Evolutionary conservation across 2,329 filamentous ascomycete genomes (phyloP), one percentile per base, ranked within the genome.

Genomic region (Gremmenia infestans): DNA sequence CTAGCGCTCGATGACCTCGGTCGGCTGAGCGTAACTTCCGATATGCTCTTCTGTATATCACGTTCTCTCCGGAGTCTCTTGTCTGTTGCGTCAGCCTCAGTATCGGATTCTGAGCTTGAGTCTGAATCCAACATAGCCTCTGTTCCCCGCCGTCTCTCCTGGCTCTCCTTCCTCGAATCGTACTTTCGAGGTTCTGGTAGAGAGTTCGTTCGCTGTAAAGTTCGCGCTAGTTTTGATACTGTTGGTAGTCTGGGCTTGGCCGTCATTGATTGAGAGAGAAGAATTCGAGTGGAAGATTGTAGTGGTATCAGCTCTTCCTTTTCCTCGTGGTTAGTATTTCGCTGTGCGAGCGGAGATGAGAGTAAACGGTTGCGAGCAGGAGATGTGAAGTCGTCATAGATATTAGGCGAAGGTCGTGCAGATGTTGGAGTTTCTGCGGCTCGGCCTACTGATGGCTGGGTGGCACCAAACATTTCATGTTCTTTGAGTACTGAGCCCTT

Each of bases 401-500:
- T 52, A 46, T 68, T 55, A 4, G 67, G 68, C 9, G 68, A 70
- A 32, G 68, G 68, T 32, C 67, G 57, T 19, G 65, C 63, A 7
- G 66, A 69, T 2, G 61, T 64, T 14, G 65, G 65, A 48, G 63
- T 68, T 12, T 50, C 53, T 19, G 61, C 15, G 51, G 60, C 40
- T 9, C 58, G 60, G 14, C 59, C 62, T 36, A 65, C 53, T 4
- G 67, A 68, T 9, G 65, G 61, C 43, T 70, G 68, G 2, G 68
- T 70, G 3, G 67, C 66, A 28, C 60, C 57, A 56, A 70, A 70
- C 48, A 70, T 54, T 22, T 68, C 65, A 15, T 57, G 25, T 5
- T 48, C 58, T 35, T 66, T 67, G 53, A 70, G 55, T 4, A 70
- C 64, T 42, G 60, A 66, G 2, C 68, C 68, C 46, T 61, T 68